A percentile compares a stretch with the other conserved stretches of the same genome.
These are phyloP conservation scores for Tolypocladium capitatum DNA, from an alignment of 2,329 filamentous ascomycete genomes.

Conservation along the genomic window DNA sequence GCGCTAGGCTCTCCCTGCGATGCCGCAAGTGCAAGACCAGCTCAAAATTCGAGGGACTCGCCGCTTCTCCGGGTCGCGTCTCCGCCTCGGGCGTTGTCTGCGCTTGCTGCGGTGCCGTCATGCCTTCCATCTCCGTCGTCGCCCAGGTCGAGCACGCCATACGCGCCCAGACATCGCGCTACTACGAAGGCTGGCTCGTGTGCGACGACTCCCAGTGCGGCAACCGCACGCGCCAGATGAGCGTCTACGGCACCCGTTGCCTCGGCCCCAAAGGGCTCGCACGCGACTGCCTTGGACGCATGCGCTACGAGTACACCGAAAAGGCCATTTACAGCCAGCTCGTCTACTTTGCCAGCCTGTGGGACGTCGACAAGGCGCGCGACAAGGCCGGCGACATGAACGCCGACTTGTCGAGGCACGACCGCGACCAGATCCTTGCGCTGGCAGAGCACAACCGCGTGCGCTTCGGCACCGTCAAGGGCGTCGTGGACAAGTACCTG, in stretches of 20 bases:
- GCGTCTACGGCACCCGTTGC: conserved; percentile 82
- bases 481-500: conserved; percentile 68
- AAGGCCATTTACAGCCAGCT: conserved; percentile 92
- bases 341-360: conserved; percentile 71
- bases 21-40: conserved; percentile 68
- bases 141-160: conserved; percentile 82
- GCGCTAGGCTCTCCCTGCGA: conserved; percentile 60
- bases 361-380: conserved; percentile 77
- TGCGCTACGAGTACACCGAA: conserved; percentile 79
- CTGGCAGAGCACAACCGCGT: conserved; percentile 72
- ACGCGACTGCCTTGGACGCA: conserved; percentile 70
- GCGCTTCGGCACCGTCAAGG: conserved; percentile 63
- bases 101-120: conserved; percentile 48
- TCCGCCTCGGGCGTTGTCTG: conserved; percentile 67
- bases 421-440: conserved; percentile 52
- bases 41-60: conserved; percentile 65
- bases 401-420: conserved; percentile 35
- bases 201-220: conserved; percentile 85
- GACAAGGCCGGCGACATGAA: conserved; percentile 32
- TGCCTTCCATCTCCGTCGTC: conserved; percentile 61
- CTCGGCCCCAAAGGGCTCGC: conserved; percentile 77
- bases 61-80: conserved; percentile 42
- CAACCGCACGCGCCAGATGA: conserved; percentile 79
- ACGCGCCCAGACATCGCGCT: conserved; percentile 61
- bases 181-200: conserved; percentile 85